These are phyloP conservation scores for Hibiscus syriacus DNA, from an alignment of 345 rosid genomes.

Conservation along the genomic window DNA sequence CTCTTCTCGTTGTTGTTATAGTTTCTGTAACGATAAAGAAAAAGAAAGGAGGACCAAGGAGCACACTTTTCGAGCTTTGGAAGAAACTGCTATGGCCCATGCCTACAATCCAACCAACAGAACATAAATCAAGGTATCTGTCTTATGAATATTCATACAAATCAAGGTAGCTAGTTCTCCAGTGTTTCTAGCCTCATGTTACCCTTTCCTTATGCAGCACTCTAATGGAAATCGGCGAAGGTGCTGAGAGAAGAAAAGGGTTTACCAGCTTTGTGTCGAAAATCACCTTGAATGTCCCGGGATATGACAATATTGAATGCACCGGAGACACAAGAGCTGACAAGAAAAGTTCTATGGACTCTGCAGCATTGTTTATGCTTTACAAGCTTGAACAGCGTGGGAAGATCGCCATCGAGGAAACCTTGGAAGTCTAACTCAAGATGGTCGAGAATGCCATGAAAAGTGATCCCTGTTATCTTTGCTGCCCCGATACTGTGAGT, in stretches of 20 bases:
- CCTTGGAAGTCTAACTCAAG: not conserved
- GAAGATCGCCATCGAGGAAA: conserved; percentile 26
- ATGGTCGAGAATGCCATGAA: not conserved
- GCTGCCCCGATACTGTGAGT: not conserved
- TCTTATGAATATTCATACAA: not conserved
- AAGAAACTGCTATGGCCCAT: conserved; percentile 66
- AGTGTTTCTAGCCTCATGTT: not conserved
- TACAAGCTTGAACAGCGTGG: conserved; percentile 47
- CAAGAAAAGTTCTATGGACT: conserved; percentile 74
- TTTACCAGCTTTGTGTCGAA: conserved; percentile 50
- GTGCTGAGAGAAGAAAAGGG: conserved; percentile 24
- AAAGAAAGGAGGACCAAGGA: conserved; percentile 88
- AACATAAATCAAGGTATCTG: conserved; percentile 10
- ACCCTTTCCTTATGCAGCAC: conserved; percentile 41
- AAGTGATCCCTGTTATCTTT: no score
- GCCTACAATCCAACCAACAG: conserved; percentile 54
- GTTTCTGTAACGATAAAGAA: conserved; percentile 47
- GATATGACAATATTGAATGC: no score
- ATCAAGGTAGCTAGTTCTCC: no score
- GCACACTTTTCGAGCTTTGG: conserved; percentile 52
- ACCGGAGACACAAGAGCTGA: conserved; percentile 56
- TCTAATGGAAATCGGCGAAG: conserved; percentile 20
- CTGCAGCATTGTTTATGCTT: conserved; percentile 60
- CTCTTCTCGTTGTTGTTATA: conserved; percentile 21
- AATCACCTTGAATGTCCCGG: conserved; percentile 42